Percentiles rank a stretch among this genome's conserved stretches.
These are phyloP conservation scores for Sisymbrium altissimum DNA, from an alignment of 345 rosid genomes.

Conservation along the genomic window DNA sequence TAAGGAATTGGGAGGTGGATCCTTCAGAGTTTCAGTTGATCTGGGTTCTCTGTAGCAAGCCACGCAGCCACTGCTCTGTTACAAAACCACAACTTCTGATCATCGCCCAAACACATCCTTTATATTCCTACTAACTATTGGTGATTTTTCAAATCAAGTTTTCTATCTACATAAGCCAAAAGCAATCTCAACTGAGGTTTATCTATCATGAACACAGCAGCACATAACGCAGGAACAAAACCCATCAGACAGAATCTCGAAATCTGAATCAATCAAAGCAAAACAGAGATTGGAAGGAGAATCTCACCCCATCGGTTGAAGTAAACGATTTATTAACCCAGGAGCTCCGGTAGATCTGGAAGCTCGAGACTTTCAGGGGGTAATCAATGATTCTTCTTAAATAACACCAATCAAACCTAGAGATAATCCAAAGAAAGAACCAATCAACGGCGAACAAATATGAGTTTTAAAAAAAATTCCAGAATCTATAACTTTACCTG, in stretches of 20 bases:
- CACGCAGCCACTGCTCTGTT: conserved; percentile 90
- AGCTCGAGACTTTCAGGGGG: conserved; percentile 13
- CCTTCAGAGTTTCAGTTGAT: conserved; percentile 27
- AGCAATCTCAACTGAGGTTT: conserved; percentile 1
- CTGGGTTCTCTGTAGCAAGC: conserved; percentile 56
- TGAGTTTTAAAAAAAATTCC: neutral
- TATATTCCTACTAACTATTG: neutral
- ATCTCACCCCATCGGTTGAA: conserved; percentile 76
- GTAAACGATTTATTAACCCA: conserved; percentile 19
- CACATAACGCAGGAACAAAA: conserved; percentile 11
- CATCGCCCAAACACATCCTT: conserved; percentile 24
- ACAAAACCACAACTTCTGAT: conserved; percentile 44
- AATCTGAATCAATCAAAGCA: conserved; percentile 20
- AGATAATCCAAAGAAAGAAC: conserved; percentile 10
- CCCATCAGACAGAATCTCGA: conserved; percentile 11
- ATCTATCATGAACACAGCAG: neutral
- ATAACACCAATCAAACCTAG: conserved; percentile 27
- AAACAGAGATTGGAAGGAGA: conserved; percentile 25
- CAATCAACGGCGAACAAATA: conserved; percentile 19
- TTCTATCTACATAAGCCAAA: neutral
- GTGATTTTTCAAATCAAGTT: neutral
- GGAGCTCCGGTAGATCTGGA: conserved; percentile 43
- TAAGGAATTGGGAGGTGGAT: conserved; percentile 30
- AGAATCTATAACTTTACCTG: conserved; percentile 21
- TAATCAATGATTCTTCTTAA: conserved; percentile 16